Base-by-base conservation (phyloP, 1,284 basidiomycete genomes). In the Stygiomarasmius scandens region DNA sequence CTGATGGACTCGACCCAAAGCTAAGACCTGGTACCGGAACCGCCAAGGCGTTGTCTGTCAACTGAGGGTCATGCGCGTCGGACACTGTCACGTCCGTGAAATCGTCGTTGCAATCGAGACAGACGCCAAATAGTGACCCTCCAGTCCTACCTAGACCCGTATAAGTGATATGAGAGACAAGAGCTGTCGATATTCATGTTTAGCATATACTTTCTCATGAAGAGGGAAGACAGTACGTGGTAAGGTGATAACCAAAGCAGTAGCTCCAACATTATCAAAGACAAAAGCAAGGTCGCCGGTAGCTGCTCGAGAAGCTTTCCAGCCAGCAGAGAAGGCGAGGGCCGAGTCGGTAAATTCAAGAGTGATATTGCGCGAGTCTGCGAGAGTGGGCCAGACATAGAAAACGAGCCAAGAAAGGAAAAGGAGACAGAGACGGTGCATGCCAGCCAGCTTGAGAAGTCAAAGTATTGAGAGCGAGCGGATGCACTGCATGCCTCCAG, bases 61-160 rank as follows among this genome's bases (percentile, higher is more conserved):
- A 43, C 5, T 54, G 47, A 19, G 43, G 44, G 46, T 64, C 60
- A 36, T 58, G 53, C 8, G 58, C 64, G 29, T 61, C 60, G 41
- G 64, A 50, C 4, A 54, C 20, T 10, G 45, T 36, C 27, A 63
- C 44, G 22, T 41, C 47, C 5, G 50, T 46, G 11, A 47, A 14
- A 38, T 24, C 41, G n/a, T 32, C 52, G 4, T 43, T 25, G 49
- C 58, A 59, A 45, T 66, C 64, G 12, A 65, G 10, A 32, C 65
- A 65, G 5, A 63, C 58, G 49, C 60, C 60, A 52, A 64, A 64
- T 10, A 55, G 41, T n/a, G 64, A 62, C 20, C 63, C 61, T 19
- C 44, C 49, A 2, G 51, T 49, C 34, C 56, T 52, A 29, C 56
- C 60, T 47, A 65, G 49, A 6, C 64, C 65, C 3, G 62, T 49